These are phyloP conservation scores for Amyloporia xantha DNA, from an alignment of 768 basidiomycete genomes.

Conservation along the genomic window DNA sequence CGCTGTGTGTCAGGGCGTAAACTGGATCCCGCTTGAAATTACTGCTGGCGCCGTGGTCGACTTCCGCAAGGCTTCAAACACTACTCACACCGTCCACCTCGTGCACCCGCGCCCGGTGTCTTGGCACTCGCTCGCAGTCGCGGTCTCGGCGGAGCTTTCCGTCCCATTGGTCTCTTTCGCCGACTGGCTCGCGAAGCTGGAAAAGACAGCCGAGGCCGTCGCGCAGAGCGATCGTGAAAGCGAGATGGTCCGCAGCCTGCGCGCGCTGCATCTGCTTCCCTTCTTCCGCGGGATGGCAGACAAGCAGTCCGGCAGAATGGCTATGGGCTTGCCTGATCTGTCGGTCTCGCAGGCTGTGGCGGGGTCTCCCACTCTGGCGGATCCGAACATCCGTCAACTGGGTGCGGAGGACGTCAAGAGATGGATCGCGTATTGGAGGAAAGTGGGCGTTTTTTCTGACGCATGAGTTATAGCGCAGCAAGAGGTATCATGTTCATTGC, in stretches of 20 bases:
- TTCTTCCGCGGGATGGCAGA: not conserved
- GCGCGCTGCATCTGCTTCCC: not conserved
- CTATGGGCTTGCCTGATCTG: not conserved
- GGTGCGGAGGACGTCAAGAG: constrained; percentile 19
- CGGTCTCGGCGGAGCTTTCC: not conserved
- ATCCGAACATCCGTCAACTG: not conserved
- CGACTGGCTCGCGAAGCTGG: not conserved
- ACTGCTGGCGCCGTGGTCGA: not conserved
- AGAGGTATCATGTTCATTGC: no score
- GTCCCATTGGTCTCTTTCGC: not conserved
- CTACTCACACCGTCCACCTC: not conserved
- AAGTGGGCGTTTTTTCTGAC: constrained; percentile 17
- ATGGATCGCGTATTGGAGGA: constrained; percentile 28
- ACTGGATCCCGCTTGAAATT: not conserved
- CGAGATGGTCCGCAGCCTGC: not conserved
- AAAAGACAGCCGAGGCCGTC: not conserved
- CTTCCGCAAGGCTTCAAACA: not conserved
- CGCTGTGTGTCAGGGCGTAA: not conserved
- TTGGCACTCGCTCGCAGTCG: not conserved
- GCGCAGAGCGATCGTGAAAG: not conserved
- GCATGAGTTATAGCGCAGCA: no score
- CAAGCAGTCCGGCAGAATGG: not conserved
- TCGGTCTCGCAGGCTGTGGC: not conserved
- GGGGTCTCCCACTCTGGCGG: not conserved
- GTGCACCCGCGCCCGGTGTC: constrained; percentile 1